phyloP scores from a whole-genome alignment of 108 stramenopile genomes.

The Skeletonema marinoi region DNA sequence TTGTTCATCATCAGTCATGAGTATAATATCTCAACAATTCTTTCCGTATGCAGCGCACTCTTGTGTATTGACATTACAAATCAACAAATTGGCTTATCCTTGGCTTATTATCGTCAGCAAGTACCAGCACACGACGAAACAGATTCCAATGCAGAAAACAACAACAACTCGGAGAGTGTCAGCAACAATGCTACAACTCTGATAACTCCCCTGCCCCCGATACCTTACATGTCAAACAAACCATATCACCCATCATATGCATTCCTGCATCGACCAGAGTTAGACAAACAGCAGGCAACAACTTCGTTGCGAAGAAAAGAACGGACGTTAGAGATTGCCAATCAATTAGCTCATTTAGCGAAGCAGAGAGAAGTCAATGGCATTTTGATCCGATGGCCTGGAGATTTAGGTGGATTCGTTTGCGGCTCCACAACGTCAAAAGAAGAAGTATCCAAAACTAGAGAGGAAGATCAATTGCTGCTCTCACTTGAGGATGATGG shows the following conservation, averaged over 20 bases:
- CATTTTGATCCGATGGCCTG: constrained; percentile 36
- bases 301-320: neutral
- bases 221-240: constrained; percentile 32
- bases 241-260: constrained; percentile 33
- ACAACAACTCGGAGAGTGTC: neutral
- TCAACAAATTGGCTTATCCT: constrained; percentile 21
- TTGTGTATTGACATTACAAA: constrained; percentile 31
- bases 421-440: neutral
- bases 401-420: constrained; percentile 17
- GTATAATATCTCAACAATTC: neutral
- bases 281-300: neutral
- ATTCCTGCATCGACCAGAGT: constrained; percentile 20
- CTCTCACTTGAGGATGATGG: neutral
- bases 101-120: constrained; percentile 31
- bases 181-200: constrained; percentile 7
- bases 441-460: neutral
- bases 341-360: constrained; percentile 29
- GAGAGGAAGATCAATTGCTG: constrained; percentile 1
- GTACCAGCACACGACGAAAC: neutral
- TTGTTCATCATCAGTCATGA: neutral
- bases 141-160: neutral
- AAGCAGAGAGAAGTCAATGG: constrained; percentile 25
- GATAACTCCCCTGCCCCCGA: constrained; percentile 26
- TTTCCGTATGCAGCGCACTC: constrained; percentile 12
- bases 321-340: constrained; percentile 31